These are phyloP conservation scores for Zasmidium citrigriseum DNA, from an alignment of 2,329 filamentous ascomycete species.

Conservation along the genomic window DNA sequence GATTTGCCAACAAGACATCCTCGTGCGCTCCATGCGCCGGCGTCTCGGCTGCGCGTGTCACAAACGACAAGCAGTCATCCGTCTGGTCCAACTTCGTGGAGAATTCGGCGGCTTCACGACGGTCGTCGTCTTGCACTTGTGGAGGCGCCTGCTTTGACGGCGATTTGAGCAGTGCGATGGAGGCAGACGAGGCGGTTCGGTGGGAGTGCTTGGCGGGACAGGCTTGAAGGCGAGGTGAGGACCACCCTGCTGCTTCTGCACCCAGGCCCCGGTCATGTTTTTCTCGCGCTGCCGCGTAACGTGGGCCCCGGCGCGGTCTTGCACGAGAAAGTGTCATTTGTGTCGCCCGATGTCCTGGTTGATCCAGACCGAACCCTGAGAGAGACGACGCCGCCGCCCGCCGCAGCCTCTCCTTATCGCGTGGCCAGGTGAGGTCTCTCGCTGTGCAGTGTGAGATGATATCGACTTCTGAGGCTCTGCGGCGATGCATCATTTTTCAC, in stretches of 20 bases:
- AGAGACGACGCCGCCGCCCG: not conserved
- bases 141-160: not conserved
- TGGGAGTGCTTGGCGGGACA: not conserved
- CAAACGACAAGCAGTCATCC: not conserved
- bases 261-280: not conserved
- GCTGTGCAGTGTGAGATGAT: not conserved
- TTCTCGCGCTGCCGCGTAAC: constrained; percentile 4
- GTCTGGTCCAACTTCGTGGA: not conserved
- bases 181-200: not conserved
- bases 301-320: not conserved
- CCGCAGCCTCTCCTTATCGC: not conserved
- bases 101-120: not conserved
- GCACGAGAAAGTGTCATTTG: not conserved
- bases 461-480: not conserved
- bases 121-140: not conserved
- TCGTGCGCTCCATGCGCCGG: constrained; percentile 4
- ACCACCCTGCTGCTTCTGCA: not conserved
- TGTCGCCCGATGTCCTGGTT: constrained; percentile 5
- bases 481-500: not conserved
- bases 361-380: not conserved
- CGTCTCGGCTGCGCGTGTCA: not conserved
- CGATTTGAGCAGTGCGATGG: not conserved
- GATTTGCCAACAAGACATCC: not conserved
- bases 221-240: not conserved
- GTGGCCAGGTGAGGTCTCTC: too few relatives aligned